phyloP scores from a whole-genome alignment of 2,329 filamentous ascomycete genomes.

The Malbranchea zuffiana region DNA sequence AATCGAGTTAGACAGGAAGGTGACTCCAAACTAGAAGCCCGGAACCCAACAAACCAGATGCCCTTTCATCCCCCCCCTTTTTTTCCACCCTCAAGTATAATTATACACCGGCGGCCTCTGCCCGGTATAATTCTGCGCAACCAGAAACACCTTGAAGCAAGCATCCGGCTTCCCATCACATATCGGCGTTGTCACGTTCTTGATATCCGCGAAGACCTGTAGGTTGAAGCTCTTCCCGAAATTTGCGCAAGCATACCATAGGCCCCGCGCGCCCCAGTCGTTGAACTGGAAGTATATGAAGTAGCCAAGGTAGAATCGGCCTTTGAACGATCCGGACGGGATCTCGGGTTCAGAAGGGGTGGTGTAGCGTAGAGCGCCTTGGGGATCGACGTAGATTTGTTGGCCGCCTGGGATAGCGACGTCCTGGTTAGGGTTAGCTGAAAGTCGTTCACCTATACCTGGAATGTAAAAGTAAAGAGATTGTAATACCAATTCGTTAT shows the following conservation, averaged over 20 bases:
- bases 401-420: constrained; percentile 4
- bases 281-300: not conserved
- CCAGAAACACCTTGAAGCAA: constrained; percentile 2
- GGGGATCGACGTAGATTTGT: constrained; percentile 4
- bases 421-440: not conserved
- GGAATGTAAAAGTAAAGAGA: not conserved
- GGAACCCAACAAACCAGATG: too few species aligned
- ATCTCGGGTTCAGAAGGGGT: not conserved
- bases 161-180: not conserved
- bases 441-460: not conserved
- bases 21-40: too few species aligned
- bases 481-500: not conserved
- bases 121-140: constrained; percentile 1
- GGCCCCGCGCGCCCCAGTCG: constrained; percentile 1
- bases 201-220: constrained; percentile 2
- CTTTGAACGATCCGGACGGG: constrained; percentile 1
- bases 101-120: not conserved
- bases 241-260: constrained; percentile 5
- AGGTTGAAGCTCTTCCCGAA: not conserved
- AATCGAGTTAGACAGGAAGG: too few species aligned
- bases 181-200: constrained; percentile 1
- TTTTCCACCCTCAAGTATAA: constrained; percentile 5
- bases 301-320: not conserved
- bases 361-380: constrained; percentile 5
- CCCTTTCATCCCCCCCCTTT: too few species aligned